Conservation (phyloP, 2,329 filamentous ascomycete species). For the Epichloe gansuensis region DNA sequence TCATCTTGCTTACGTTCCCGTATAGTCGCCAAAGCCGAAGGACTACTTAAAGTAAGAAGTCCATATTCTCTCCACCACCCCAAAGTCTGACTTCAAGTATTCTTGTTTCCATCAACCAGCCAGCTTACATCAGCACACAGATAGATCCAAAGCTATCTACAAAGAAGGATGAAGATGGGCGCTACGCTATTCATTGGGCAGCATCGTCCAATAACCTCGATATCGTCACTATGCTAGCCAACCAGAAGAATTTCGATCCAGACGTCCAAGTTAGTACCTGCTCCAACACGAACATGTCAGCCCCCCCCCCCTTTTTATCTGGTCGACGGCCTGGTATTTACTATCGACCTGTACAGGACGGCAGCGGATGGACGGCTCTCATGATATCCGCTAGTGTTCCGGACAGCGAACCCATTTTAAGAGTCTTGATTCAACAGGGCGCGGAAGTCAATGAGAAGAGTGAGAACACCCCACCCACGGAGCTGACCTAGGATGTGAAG, state of each 20-base stretch:
- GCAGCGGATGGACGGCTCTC: constrained; percentile 67
- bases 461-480: constrained; percentile 16
- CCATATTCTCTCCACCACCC: too few species aligned
- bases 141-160: constrained; percentile 66
- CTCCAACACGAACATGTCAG: too few species aligned
- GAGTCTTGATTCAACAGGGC: constrained; percentile 52
- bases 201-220: constrained; percentile 66
- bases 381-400: constrained; percentile 72
- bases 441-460: constrained; percentile 66
- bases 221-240: constrained; percentile 60
- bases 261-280: constrained; percentile 53
- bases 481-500: background rate
- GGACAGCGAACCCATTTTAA: constrained; percentile 56
- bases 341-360: constrained; percentile 39
- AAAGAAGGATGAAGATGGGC: constrained; percentile 69
- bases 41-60: constrained; percentile 8
- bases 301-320: background rate
- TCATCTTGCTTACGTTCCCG: background rate
- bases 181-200: constrained; percentile 90
- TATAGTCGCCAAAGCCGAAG: constrained; percentile 9
- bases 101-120: background rate
- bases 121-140: constrained; percentile 25
- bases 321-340: too few species aligned
- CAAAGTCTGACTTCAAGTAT: background rate
- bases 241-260: constrained; percentile 63